Conservation (phyloP, 164 flowering plant genomes). For the Paratinospora sagittata region DNA sequence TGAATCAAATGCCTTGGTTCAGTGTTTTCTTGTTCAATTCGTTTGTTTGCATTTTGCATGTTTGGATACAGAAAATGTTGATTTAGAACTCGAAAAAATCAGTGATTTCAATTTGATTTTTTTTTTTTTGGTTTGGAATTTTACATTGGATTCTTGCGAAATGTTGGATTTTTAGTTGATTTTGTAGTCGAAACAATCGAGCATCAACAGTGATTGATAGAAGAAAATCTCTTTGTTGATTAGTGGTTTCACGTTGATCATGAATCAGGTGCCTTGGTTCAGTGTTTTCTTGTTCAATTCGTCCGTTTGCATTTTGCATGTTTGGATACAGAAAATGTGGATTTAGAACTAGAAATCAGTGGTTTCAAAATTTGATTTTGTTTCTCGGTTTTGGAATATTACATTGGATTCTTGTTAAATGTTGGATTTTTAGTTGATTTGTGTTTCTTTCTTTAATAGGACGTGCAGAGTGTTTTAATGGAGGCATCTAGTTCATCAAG, state of each 20-base stretch:
- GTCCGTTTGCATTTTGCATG: not conserved
- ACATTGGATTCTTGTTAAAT: no score
- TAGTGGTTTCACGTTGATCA: no score
- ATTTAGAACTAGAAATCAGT: not conserved
- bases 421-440: no score
- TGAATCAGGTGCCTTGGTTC: not conserved
- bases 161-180: no score
- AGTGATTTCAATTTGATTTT: not conserved
- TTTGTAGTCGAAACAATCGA: no score
- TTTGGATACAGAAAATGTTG: not conserved
- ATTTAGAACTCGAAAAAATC: not conserved
- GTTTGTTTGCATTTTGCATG: not conserved
- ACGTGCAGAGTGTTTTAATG: slow-evolving; percentile 18
- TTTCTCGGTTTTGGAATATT: no score
- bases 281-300: not conserved
- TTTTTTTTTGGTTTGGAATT: no score
- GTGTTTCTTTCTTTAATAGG: no score
- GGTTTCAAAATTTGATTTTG: not conserved
- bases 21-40: not conserved
- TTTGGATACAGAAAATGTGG: not conserved
- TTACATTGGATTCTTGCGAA: no score
- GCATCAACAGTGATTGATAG: no score
- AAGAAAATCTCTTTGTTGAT: no score
- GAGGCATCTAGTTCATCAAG: slow-evolving; percentile 20
- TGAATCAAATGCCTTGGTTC: not conserved